Evolutionary conservation across 352 stramenopile species (phyloP).

Genomic region (Pythium brassicae): DNA sequence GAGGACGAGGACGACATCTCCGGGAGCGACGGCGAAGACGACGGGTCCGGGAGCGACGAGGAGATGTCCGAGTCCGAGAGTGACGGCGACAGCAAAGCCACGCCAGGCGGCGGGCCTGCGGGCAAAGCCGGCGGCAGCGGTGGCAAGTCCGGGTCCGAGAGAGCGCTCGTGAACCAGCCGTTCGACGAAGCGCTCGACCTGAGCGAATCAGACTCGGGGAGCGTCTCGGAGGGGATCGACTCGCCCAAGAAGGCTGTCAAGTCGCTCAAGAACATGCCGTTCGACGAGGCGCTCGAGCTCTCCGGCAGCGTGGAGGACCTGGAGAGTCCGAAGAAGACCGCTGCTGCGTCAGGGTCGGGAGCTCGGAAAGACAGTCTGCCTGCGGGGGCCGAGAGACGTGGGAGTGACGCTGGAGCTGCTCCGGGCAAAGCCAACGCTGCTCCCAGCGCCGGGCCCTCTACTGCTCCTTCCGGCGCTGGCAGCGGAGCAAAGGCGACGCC

Average conservation of each 20-base stretch:
- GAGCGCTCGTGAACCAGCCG: conserved; percentile 67
- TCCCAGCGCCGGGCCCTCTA: too few relatives aligned
- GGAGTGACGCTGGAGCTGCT: not conserved
- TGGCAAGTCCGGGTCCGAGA: conserved; percentile 24
- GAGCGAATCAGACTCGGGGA: conserved; percentile 71
- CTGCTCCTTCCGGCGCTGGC: not conserved
- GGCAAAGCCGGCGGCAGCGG: conserved; percentile 16
- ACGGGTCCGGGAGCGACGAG: conserved; percentile 56
- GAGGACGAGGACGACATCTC: conserved; percentile 61
- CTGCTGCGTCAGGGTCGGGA: not conserved
- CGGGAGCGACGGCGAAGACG: conserved; percentile 27
- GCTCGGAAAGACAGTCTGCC: conserved; percentile 3
- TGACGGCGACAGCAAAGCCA: conserved; percentile 35
- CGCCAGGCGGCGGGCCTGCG: conserved; percentile 8
- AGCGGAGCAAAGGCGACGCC: conserved; percentile 4
- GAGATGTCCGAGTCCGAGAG: conserved; percentile 70
- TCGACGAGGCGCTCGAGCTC: conserved; percentile 81
- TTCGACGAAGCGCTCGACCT: conserved; percentile 87
- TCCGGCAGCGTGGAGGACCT: conserved; percentile 75
- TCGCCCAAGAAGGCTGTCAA: conserved; percentile 58
- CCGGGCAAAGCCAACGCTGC: conserved; percentile 9
- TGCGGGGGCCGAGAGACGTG: conserved; percentile 3
- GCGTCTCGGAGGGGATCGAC: conserved; percentile 38
- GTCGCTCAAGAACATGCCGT: conserved; percentile 71
- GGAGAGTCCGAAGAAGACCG: conserved; percentile 48